Evolutionary conservation across 441 rosid species (phyloP).

Genomic region (Populus hybrid): DNA sequence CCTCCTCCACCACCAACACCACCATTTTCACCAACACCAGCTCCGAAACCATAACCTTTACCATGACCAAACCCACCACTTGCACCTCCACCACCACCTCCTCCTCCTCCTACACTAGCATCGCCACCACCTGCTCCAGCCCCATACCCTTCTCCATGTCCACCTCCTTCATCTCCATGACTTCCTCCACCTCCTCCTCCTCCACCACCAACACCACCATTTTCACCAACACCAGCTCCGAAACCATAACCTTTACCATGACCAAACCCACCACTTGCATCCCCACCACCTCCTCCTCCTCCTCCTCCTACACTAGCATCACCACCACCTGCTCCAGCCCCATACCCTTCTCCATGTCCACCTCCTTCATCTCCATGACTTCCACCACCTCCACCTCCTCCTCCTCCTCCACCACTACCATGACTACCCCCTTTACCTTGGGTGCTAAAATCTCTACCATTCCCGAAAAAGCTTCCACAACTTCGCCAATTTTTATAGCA

Average conservation of each 20-base stretch:
- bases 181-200: slow-evolving; percentile 4
- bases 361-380: neutral
- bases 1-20: slow-evolving; percentile 4
- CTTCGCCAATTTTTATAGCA: slow-evolving; percentile 45
- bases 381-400: slow-evolving; percentile 14
- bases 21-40: slow-evolving; percentile 11
- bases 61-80: slow-evolving; percentile 25
- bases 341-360: slow-evolving; percentile 2
- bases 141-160: no score
- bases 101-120: no score
- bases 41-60: slow-evolving; percentile 21
- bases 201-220: slow-evolving; percentile 11
- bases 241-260: slow-evolving; percentile 21
- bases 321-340: slow-evolving; percentile 1
- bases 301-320: slow-evolving; percentile 10
- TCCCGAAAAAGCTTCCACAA: slow-evolving; percentile 44
- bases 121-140: no score
- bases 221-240: slow-evolving; percentile 14
- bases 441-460: slow-evolving; percentile 4
- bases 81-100: slow-evolving; percentile 12
- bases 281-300: slow-evolving; percentile 19
- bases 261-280: slow-evolving; percentile 25
- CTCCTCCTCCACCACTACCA: neutral
- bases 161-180: neutral
- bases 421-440: slow-evolving; percentile 1